A percentile compares a stretch with the other conserved stretches of the same genome.
phyloP scores from a whole-genome alignment of 257 asterid genomes.

The Petunia secreta region DNA sequence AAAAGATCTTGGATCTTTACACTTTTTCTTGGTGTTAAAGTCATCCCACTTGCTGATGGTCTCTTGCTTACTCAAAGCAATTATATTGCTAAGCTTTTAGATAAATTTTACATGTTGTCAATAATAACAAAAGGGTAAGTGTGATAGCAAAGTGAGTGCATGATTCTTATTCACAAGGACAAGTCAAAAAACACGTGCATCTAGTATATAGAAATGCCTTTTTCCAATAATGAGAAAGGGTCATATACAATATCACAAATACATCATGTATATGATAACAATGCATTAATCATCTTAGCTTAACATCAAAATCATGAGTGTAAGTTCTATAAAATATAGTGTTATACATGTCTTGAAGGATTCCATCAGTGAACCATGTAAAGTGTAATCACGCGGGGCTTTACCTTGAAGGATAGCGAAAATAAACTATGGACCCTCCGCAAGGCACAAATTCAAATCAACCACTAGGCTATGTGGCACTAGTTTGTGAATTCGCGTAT shows the following conservation, averaged over 20 bases:
- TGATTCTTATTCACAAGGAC: no score
- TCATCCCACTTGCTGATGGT: no score
- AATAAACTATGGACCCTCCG: neutral
- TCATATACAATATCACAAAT: neutral
- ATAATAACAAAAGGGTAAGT: no score
- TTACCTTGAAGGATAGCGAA: neutral
- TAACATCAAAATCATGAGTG: neutral
- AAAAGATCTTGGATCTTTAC: no score
- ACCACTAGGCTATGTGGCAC: no score
- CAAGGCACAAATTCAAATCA: neutral
- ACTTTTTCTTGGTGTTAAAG: no score
- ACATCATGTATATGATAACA: neutral
- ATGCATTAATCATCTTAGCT: neutral
- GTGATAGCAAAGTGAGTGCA: no score
- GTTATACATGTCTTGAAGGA: neutral
- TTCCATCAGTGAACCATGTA: neutral
- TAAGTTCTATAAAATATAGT: neutral
- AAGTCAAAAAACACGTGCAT: neutral
- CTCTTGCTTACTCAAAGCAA: no score
- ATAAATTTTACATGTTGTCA: no score
- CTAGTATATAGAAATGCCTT: neutral
- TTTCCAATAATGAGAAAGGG: neutral
- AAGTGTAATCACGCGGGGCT: neutral
- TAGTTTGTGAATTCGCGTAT: no score
- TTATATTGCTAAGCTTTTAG: no score